Evolutionary conservation across 1,284 basidiomycete genomes (phyloP), one percentile per base, ranked within the genome.

Genomic region (Microbotryum saponariae): DNA sequence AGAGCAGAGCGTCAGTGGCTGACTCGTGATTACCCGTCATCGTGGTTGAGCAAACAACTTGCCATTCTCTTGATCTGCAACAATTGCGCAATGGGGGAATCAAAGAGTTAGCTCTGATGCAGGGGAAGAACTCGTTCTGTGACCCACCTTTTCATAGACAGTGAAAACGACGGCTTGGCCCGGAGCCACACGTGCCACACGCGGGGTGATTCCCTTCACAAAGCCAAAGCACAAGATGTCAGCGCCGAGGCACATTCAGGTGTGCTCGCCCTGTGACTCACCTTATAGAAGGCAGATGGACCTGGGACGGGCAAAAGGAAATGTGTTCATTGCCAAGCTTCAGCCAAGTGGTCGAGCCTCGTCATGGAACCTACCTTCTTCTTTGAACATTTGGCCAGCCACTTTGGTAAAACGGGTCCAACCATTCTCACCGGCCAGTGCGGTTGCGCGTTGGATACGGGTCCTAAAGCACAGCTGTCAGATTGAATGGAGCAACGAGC

Each of bases 181-280:
- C 12, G 96, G 94, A 1, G 96, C 96, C 53, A 99, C 94, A 70
- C 96, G 85, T 68, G 97, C 80, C 48, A 99, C 92, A 59, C 96
- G 83, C 50, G 96, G 94, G 3, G 93, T 97, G 76, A 99, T 97
- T 56, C 94, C 76, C 67, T 76, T 50, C 52, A 49, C 37, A 42
- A 42, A 6, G 37, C 42, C 16, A 6, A 14, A 3, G n/a, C 20
- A 29, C 16, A 31, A 29, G 31, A 74, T 72, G 16, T 42, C 73
- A 50, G 20, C 9, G 16, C 42, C 20, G 42, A 27, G 16, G 20
- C 14, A 23, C 51, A 10, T 37, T 29, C 20, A 25, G 46, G 21
- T 29, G 7, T 16, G 8, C 4, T 20, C 25, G 2, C 10, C 25
- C 14, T 21, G 20, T 42, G 31, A 53, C 29, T 18, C 42, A 37